Percentiles rank a stretch among this genome's conserved stretches.
Conservation (phyloP, 306 rosid genomes). For the Coriaria nepalensis region DNA sequence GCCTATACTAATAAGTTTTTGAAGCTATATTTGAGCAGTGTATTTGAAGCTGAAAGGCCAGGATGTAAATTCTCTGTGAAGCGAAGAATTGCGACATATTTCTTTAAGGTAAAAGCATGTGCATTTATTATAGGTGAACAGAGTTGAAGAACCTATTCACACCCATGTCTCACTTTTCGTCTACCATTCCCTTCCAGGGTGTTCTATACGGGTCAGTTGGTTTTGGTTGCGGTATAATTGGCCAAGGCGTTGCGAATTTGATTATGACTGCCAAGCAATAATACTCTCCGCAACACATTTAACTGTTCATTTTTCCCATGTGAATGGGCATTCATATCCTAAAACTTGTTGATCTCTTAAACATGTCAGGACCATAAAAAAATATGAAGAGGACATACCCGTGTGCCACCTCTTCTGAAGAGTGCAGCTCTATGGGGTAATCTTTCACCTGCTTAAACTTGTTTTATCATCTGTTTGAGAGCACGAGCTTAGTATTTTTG, state of each 20-base stretch:
- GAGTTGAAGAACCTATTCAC: too few relatives aligned
- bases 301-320: conserved; percentile 2
- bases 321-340: not conserved
- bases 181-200: conserved; percentile 42
- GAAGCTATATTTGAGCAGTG: conserved; percentile 17
- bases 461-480: not conserved
- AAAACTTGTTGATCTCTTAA: conserved; percentile 6
- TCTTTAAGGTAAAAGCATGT: conserved; percentile 24
- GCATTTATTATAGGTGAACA: not conserved
- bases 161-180: not conserved
- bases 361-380: conserved; percentile 59
- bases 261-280: conserved; percentile 91
- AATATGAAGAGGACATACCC: conserved; percentile 86
- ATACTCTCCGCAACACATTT: conserved; percentile 2
- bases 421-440: conserved; percentile 63
- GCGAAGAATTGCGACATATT: conserved; percentile 30
- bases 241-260: conserved; percentile 93
- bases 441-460: conserved; percentile 13
- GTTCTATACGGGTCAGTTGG: conserved; percentile 81
- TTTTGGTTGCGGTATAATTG: conserved; percentile 82
- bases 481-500: too few relatives aligned
- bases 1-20: not conserved
- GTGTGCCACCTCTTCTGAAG: conserved; percentile 80
- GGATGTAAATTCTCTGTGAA: conserved; percentile 30
- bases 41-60: conserved; percentile 41